phyloP scores from a whole-genome alignment of 2,329 filamentous ascomycete genomes.

The Fusarium sp. region DNA sequence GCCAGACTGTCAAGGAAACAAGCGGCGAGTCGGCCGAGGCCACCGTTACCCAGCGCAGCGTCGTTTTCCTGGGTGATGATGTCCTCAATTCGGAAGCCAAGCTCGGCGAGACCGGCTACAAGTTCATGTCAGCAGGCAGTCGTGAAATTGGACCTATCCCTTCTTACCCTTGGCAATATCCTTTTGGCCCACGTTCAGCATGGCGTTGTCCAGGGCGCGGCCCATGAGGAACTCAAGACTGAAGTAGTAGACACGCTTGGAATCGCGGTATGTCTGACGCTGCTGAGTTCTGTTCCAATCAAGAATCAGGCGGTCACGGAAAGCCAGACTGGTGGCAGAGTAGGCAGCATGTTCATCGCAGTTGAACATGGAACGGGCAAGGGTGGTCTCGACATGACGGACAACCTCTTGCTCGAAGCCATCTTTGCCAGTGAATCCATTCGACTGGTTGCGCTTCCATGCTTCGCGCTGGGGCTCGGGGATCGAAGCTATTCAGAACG shows the following conservation, averaged over 20 bases:
- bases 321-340: slow-evolving; percentile 88
- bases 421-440: slow-evolving; percentile 81
- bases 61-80: slow-evolving; percentile 95
- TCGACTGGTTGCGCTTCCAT: slow-evolving; percentile 74
- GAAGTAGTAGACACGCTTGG: slow-evolving; percentile 96
- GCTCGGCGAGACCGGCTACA: slow-evolving; percentile 83
- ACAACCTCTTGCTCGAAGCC: slow-evolving; percentile 91
- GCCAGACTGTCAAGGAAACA: slow-evolving; percentile 98
- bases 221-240: slow-evolving; percentile 99
- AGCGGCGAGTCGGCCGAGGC: slow-evolving; percentile 91
- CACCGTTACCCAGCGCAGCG: slow-evolving; percentile 94
- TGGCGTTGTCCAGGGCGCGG: slow-evolving; percentile 94
- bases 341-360: slow-evolving; percentile 97
- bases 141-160: not conserved
- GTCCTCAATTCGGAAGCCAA: slow-evolving; percentile 97
- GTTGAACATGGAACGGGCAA: slow-evolving; percentile 97
- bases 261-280: slow-evolving; percentile 88
- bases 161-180: slow-evolving; percentile 79
- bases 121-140: slow-evolving; percentile 1
- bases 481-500: slow-evolving; percentile 70
- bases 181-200: slow-evolving; percentile 95
- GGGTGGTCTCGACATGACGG: slow-evolving; percentile 93
- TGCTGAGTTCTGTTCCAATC: slow-evolving; percentile 99
- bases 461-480: slow-evolving; percentile 89
- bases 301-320: slow-evolving; percentile 91